Conservation (phyloP, 768 basidiomycete species). For the Terana coerulea region DNA sequence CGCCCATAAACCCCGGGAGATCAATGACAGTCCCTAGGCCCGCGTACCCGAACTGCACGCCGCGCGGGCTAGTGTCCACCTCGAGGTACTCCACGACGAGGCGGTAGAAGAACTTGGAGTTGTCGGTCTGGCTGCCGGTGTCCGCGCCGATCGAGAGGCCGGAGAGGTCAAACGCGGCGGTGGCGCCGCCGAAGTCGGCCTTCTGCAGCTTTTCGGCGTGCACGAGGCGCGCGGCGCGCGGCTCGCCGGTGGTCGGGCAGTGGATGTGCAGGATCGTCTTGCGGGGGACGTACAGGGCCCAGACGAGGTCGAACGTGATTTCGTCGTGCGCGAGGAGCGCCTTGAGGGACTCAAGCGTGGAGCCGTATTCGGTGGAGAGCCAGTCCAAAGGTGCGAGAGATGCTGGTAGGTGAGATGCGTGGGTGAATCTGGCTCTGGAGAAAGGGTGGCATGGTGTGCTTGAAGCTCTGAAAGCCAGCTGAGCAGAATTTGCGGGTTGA, state of each 20-base stretch:
- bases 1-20: slow-evolving; percentile 44
- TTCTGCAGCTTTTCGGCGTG: slow-evolving; percentile 34
- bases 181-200: slow-evolving; percentile 13
- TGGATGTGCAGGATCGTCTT: slow-evolving; percentile 45
- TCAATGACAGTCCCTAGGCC: slow-evolving; percentile 28
- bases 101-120: slow-evolving; percentile 39
- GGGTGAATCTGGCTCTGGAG: slow-evolving; percentile 34
- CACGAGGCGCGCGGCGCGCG: slow-evolving; percentile 47
- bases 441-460: slow-evolving; percentile 39
- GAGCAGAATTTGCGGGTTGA: slow-evolving; percentile 55
- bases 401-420: slow-evolving; percentile 37
- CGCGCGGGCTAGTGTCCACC: slow-evolving; percentile 24
- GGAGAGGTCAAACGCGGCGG: slow-evolving; percentile 19
- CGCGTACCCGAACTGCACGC: slow-evolving; percentile 21
- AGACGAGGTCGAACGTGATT: slow-evolving; percentile 51
- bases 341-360: slow-evolving; percentile 43
- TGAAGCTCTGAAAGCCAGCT: slow-evolving; percentile 46
- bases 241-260: slow-evolving; percentile 52
- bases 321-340: slow-evolving; percentile 51
- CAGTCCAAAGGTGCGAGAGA: slow-evolving; percentile 47
- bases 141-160: slow-evolving; percentile 16
- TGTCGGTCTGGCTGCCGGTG: slow-evolving; percentile 5
- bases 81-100: slow-evolving; percentile 57
- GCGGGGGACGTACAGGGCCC: slow-evolving; percentile 53
- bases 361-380: slow-evolving; percentile 45